A percentile compares a stretch with the other conserved stretches of the same genome.
phyloP scores from a whole-genome alignment of 2,329 filamentous ascomycete genomes.

The Penicillium janthinellum region DNA sequence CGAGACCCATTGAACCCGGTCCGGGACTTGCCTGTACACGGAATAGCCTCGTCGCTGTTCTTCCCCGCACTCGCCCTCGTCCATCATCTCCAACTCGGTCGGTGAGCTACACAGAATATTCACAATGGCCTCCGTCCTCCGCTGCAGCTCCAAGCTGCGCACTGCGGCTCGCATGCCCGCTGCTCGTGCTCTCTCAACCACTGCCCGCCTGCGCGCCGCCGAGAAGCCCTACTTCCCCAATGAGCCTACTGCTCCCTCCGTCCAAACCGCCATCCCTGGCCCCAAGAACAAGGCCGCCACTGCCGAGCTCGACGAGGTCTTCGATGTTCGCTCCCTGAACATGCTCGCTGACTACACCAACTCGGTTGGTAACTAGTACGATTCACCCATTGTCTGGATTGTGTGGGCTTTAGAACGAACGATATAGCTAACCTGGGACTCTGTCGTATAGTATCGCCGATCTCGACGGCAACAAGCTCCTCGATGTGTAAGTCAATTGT shows the following conservation, averaged over 20 bases:
- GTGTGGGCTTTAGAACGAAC: background rate
- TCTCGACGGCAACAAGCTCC: conserved; percentile 53
- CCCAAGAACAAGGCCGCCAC: conserved; percentile 71
- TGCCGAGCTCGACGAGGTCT: conserved; percentile 73
- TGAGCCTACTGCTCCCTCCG: conserved; percentile 58
- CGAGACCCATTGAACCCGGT: background rate
- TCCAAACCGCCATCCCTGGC: conserved; percentile 69
- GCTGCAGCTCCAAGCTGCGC: conserved; percentile 39
- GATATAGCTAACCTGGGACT: conserved; percentile 19
- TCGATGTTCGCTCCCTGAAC: conserved; percentile 84
- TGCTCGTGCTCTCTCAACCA: conserved; percentile 40
- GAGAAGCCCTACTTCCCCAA: conserved; percentile 59
- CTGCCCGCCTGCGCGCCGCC: conserved; percentile 37
- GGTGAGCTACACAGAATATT: conserved; percentile 4
- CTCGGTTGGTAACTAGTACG: conserved; percentile 75
- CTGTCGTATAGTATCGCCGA: conserved; percentile 46
- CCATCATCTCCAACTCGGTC: conserved; percentile 8
- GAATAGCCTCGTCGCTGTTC: conserved; percentile 9
- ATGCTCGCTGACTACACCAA: conserved; percentile 76
- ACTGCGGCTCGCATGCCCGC: conserved; percentile 37
- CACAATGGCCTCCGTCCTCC: conserved; percentile 42
- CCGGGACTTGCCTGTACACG: background rate
- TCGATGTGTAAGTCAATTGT: conserved; percentile 49
- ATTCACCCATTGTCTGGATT: background rate
- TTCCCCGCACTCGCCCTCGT: conserved; percentile 8